Percentiles rank a stretch among this genome's conserved stretches.
Conservation (phyloP, 2,329 filamentous ascomycete genomes). For the Colletotrichum noveboracense region DNA sequence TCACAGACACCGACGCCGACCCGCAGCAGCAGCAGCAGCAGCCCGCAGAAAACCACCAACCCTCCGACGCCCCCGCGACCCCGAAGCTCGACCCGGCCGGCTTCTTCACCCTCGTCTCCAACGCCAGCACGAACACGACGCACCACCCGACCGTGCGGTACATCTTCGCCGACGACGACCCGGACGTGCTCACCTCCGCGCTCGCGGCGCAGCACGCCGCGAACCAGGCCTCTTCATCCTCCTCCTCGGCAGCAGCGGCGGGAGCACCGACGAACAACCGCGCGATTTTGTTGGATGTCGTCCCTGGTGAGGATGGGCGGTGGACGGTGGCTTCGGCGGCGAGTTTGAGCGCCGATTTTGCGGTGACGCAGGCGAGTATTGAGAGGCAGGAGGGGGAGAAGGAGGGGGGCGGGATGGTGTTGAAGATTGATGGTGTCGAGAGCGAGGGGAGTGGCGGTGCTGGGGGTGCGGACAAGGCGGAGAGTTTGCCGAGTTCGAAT, state of each 20-base stretch:
- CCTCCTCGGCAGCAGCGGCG: conserved; percentile 25
- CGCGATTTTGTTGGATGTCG: conserved; percentile 62
- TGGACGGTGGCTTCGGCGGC: conserved; percentile 70
- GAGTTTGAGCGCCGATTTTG: conserved; percentile 78
- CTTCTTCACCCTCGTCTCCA: conserved; percentile 84
- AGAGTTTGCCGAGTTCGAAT: conserved; percentile 27
- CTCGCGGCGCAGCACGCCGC: conserved; percentile 43
- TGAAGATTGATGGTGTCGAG: conserved; percentile 64
- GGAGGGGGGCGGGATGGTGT: conserved; percentile 50
- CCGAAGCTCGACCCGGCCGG: conserved; percentile 21
- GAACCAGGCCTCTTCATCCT: conserved; percentile 27
- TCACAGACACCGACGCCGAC: neutral
- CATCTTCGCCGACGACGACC: conserved; percentile 91
- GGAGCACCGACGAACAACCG: conserved; percentile 37
- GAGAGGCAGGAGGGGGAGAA: conserved; percentile 42
- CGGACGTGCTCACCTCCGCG: conserved; percentile 74
- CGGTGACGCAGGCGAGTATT: conserved; percentile 54
- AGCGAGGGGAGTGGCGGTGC: conserved; percentile 30
- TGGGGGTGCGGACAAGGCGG: conserved; percentile 3
- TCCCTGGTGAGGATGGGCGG: conserved; percentile 40
- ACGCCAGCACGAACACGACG: conserved; percentile 73
- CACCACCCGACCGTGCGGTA: conserved; percentile 90
- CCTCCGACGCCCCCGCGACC: neutral
- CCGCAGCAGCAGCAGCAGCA: neutral
- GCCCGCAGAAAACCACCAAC: neutral